Percentiles rank a stretch among this genome's conserved stretches.
These are phyloP conservation scores for Phialemoniopsis sp. DNA, from an alignment of 2,329 filamentous ascomycete species.

Conservation along the genomic window DNA sequence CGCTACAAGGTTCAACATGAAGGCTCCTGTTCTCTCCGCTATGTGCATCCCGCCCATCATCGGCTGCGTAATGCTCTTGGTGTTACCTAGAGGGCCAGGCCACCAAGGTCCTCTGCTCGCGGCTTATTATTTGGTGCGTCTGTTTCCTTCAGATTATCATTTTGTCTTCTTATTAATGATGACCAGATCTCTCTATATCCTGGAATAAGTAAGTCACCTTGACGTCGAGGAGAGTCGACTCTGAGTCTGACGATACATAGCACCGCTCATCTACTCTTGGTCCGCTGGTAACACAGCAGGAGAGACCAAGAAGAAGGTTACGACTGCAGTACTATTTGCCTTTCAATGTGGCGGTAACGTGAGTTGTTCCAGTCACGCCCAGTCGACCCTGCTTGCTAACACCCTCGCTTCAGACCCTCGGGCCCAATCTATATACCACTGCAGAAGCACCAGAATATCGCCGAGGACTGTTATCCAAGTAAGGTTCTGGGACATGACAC, in stretches of 20 bases:
- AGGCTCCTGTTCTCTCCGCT: slow-evolving; percentile 49
- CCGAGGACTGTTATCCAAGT: slow-evolving; percentile 55
- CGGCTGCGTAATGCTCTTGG: slow-evolving; percentile 19
- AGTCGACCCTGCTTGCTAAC: too few relatives aligned
- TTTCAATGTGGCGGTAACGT: slow-evolving; percentile 64
- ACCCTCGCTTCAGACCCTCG: too few relatives aligned
- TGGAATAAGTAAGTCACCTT: too few relatives aligned
- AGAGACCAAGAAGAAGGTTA: slow-evolving; percentile 68
- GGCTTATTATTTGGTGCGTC: neutral
- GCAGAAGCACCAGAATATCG: slow-evolving; percentile 51
- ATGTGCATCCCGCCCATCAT: slow-evolving; percentile 19
- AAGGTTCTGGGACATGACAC: too few relatives aligned
- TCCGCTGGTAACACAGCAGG: slow-evolving; percentile 61
- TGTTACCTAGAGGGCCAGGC: slow-evolving; percentile 11
- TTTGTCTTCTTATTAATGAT: slow-evolving; percentile 3
- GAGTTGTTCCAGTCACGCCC: too few relatives aligned
- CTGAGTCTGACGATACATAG: too few relatives aligned
- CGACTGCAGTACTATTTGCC: slow-evolving; percentile 60
- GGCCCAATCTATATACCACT: slow-evolving; percentile 60
- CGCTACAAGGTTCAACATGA: slow-evolving; percentile 48
- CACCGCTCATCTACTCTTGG: slow-evolving; percentile 59
- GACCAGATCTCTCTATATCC: slow-evolving; percentile 12
- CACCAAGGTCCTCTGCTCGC: slow-evolving; percentile 21
- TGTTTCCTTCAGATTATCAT: neutral
- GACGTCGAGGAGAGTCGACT: too few relatives aligned